phyloP scores from a whole-genome alignment of 306 rosid genomes.

The Pterocarpus santalinus region DNA sequence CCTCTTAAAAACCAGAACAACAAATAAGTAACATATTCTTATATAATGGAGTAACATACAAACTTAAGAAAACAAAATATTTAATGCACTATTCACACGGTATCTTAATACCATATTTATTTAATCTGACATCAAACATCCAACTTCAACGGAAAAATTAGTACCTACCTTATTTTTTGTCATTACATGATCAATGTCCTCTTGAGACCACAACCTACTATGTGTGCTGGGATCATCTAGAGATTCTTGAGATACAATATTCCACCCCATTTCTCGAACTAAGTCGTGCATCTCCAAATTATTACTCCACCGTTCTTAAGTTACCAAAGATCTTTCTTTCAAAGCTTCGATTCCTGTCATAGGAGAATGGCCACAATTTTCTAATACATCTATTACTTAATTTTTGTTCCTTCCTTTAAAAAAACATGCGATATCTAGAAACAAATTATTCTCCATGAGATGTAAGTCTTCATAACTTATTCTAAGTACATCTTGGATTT shows the following conservation, averaged over 20 bases:
- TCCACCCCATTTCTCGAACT: conserved; percentile 53
- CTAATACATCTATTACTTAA: conserved; percentile 36
- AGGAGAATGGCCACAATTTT: conserved; percentile 43
- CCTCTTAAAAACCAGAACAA: conserved; percentile 26
- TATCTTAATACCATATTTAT: not conserved
- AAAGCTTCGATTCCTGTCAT: conserved; percentile 46
- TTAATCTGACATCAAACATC: not conserved
- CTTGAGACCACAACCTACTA: conserved; percentile 53
- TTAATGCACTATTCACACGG: not conserved
- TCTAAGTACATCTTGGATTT: conserved; percentile 36
- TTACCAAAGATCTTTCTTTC: conserved; percentile 53
- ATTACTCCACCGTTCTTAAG: not conserved
- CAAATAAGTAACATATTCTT: not conserved
- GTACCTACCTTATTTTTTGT: conserved; percentile 48
- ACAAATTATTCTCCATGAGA: conserved; percentile 39
- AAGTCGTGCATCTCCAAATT: conserved; percentile 53
- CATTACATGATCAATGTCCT: conserved; percentile 46
- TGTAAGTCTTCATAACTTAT: conserved; percentile 52
- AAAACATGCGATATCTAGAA: conserved; percentile 56
- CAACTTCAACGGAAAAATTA: not conserved
- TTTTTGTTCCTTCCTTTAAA: conserved; percentile 50
- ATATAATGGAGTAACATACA: not conserved
- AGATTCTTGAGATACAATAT: conserved; percentile 48
- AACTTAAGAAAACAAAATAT: not conserved
- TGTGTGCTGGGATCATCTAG: conserved; percentile 48